Conservation (phyloP, 129 eudicot species). For the Ambrosia artemisiifolia region DNA sequence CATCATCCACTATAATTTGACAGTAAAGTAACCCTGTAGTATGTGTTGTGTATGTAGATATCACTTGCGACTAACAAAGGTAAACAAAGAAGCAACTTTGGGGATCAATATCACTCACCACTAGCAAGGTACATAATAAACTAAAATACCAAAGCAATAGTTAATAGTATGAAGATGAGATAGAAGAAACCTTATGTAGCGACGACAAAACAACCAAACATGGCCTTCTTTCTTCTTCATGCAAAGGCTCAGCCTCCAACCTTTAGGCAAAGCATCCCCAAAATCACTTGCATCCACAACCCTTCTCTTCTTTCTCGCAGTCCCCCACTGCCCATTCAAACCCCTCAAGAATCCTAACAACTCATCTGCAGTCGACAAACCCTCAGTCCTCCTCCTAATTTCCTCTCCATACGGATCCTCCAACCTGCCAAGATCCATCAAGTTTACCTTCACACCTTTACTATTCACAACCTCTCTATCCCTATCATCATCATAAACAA, state of each 20-base stretch:
- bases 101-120: no score
- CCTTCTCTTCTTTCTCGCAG: slow-evolving; percentile 71
- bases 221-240: slow-evolving; percentile 62
- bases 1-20: background rate
- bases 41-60: no score
- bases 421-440: slow-evolving; percentile 38
- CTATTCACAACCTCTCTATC: slow-evolving; percentile 53
- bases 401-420: slow-evolving; percentile 69
- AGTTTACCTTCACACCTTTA: slow-evolving; percentile 53
- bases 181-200: slow-evolving; percentile 67
- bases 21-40: background rate
- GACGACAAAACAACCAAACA: slow-evolving; percentile 69
- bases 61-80: no score
- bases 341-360: slow-evolving; percentile 59
- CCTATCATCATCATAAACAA: slow-evolving; percentile 33
- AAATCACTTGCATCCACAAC: slow-evolving; percentile 73
- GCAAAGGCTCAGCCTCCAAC: slow-evolving; percentile 68
- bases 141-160: background rate
- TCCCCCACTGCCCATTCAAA: slow-evolving; percentile 78
- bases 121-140: background rate
- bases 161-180: background rate
- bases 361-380: slow-evolving; percentile 48
- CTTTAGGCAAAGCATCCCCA: slow-evolving; percentile 68
- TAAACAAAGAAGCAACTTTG: no score
- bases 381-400: slow-evolving; percentile 52